Evolutionary conservation across 2,329 filamentous ascomycete genomes (phyloP).

Genomic region (Trichophyton equinum): DNA sequence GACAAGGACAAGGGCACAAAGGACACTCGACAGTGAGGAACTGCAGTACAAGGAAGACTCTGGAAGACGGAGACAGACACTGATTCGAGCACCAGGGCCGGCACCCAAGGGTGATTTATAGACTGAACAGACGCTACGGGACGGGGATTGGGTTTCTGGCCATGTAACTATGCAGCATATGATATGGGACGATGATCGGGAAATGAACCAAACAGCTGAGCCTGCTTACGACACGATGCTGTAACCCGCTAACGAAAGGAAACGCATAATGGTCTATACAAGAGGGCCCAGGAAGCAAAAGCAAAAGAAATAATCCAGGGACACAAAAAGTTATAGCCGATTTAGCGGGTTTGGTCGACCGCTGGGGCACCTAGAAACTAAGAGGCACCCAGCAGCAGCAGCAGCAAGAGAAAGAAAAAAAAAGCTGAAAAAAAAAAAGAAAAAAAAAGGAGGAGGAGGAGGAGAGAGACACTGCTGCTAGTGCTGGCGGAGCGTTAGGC

Average conservation of each 20-base stretch:
- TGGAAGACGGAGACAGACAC: neutral
- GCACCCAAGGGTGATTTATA: neutral
- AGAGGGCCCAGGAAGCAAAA: neutral
- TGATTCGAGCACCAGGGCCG: neutral
- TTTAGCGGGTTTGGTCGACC: neutral
- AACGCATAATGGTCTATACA: neutral
- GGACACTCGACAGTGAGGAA: neutral
- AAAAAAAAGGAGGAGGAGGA: too few relatives aligned
- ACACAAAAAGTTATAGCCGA: neutral
- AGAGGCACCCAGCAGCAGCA: too few relatives aligned
- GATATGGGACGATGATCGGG: neutral
- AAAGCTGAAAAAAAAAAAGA: neutral
- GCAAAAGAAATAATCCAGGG: neutral
- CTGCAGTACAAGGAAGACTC: neutral
- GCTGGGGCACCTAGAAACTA: neutral
- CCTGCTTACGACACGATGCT: neutral
- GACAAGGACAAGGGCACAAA: neutral
- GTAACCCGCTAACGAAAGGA: neutral
- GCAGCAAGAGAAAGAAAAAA: neutral
- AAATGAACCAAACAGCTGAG: conserved; percentile 3
- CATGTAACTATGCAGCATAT: neutral
- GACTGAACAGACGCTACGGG: neutral
- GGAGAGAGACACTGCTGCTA: neutral
- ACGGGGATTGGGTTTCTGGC: neutral
- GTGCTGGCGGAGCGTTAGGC: neutral